Evolutionary conservation across 108 stramenopile species (phyloP).

Genomic region (Skeletonema tropicum): DNA sequence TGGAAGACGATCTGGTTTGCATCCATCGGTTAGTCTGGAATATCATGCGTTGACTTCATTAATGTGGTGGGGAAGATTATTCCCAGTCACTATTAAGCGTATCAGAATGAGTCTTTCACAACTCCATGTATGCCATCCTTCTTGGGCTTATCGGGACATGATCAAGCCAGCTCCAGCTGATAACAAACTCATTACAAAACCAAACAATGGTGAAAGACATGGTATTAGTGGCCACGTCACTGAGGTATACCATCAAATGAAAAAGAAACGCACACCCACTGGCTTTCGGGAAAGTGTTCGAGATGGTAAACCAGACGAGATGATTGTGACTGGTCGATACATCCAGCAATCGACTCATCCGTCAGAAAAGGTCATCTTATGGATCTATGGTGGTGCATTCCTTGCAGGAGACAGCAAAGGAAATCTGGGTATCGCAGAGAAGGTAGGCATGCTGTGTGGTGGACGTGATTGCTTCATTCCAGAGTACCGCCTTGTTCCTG

Average conservation of each 20-base stretch:
- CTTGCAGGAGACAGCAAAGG: conserved; percentile 70
- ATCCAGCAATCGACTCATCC: conserved; percentile 50
- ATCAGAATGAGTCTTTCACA: conserved; percentile 78
- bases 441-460: conserved; percentile 50
- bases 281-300: conserved; percentile 3
- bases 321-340: conserved; percentile 63
- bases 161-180: conserved; percentile 10
- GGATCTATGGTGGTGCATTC: conserved; percentile 85
- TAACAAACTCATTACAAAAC: conserved; percentile 3
- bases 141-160: conserved; percentile 27
- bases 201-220: conserved; percentile 36
- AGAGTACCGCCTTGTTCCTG: conserved; percentile 68
- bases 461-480: conserved; percentile 74
- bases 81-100: conserved; percentile 62
- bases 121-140: conserved; percentile 60
- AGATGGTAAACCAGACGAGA: conserved; percentile 3
- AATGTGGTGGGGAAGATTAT: conserved; percentile 71
- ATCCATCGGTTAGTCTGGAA: conserved; percentile 60
- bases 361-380: conserved; percentile 67
- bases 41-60: conserved; percentile 81
- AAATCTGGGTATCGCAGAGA: conserved; percentile 58
- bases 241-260: conserved; percentile 51
- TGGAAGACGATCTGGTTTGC: conserved; percentile 60
- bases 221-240: conserved; percentile 42
- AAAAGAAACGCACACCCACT: conserved; percentile 29